Percentiles rank a stretch among this genome's conserved stretches.
phyloP scores from a whole-genome alignment of 2,329 filamentous ascomycete genomes.

The Hymenoscyphus repandus region DNA sequence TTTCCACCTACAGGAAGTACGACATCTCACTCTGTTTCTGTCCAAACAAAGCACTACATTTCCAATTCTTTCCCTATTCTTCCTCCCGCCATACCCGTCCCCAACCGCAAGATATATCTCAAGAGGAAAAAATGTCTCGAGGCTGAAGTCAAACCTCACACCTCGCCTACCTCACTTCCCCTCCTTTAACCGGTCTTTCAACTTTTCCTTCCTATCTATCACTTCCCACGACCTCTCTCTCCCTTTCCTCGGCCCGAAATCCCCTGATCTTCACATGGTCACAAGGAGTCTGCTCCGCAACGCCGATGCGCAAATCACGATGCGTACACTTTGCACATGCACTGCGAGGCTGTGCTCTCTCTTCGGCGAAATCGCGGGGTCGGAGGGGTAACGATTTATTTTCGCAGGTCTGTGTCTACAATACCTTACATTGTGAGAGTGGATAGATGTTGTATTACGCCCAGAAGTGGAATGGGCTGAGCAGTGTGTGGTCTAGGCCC shows the following conservation, averaged over 20 bases:
- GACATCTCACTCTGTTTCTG: background rate
- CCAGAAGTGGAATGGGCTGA: too few species aligned
- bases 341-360: background rate
- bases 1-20: background rate
- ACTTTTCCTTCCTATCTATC: background rate
- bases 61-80: background rate
- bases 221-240: background rate
- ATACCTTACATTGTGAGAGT: too few species aligned
- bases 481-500: too few species aligned
- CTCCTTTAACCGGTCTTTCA: background rate
- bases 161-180: background rate
- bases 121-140: constrained; percentile 2
- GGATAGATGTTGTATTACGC: too few species aligned
- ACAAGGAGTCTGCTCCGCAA: background rate
- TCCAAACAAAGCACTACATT: background rate
- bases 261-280: constrained; percentile 4
- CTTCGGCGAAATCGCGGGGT: background rate
- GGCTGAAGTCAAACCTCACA: constrained; percentile 1
- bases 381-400: too few species aligned
- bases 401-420: too few species aligned
- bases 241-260: constrained; percentile 7
- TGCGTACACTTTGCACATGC: background rate
- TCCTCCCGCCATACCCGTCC: background rate
- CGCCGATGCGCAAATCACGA: constrained; percentile 1
- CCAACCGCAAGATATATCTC: background rate